phyloP scores from a whole-genome alignment of 371 early-diverging fungal genomes.

The Mortierella sp. region DNA sequence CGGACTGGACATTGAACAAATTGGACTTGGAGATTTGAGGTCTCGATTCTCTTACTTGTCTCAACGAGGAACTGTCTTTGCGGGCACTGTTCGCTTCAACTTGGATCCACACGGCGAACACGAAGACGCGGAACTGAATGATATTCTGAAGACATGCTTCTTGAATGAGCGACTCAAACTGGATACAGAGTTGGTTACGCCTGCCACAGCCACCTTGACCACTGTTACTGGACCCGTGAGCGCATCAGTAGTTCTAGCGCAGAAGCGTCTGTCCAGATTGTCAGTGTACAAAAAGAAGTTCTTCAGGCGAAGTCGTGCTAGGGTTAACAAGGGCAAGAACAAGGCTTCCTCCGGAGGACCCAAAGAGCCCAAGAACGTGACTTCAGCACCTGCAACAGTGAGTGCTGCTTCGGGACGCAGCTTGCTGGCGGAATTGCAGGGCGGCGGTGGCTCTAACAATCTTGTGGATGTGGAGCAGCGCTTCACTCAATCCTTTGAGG shows the following conservation, averaged over 20 bases:
- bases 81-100: conserved; percentile 52
- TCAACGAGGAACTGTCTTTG: conserved; percentile 47
- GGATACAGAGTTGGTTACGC: conserved; percentile 45
- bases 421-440: conserved; percentile 12
- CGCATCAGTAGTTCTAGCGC: neutral
- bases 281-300: conserved; percentile 32
- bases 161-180: conserved; percentile 39
- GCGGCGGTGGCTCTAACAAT: conserved; percentile 1
- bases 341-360: too few species aligned
- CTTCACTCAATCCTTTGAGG: conserved; percentile 10
- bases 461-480: conserved; percentile 18
- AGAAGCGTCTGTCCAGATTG: conserved; percentile 6
- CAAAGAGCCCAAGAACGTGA: conserved; percentile 8
- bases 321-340: conserved; percentile 16
- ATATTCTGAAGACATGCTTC: conserved; percentile 39
- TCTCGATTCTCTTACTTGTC: conserved; percentile 33
- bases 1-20: conserved; percentile 32
- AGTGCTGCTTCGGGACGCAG: conserved; percentile 25
- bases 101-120: conserved; percentile 45
- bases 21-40: conserved; percentile 34
- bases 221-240: neutral
- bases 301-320: conserved; percentile 23
- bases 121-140: conserved; percentile 49
- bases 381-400: conserved; percentile 26
- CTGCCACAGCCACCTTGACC: conserved; percentile 32